These are phyloP conservation scores for Wickerhamomyces pijperi DNA, from an alignment of 805 yeast genomes.

Conservation along the genomic window DNA sequence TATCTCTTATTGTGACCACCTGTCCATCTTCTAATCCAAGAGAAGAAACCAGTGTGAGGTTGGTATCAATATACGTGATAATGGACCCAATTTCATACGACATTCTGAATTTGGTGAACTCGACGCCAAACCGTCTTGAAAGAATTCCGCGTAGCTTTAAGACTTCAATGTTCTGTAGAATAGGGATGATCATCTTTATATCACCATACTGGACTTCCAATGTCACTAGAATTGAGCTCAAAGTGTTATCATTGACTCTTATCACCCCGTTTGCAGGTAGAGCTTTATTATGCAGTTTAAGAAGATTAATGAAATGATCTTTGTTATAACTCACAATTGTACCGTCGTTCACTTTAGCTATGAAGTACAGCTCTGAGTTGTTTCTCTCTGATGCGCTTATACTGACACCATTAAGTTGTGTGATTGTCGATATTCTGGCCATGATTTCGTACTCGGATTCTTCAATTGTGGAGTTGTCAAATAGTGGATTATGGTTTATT, in stretches of 20 bases:
- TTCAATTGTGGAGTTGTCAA: constrained; percentile 11
- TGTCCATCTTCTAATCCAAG: constrained; percentile 13
- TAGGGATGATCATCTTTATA: constrained; percentile 3
- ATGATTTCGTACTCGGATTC: constrained; percentile 26
- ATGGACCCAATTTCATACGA: constrained; percentile 13
- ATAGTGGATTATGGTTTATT: constrained; percentile 43
- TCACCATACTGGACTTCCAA: constrained; percentile 2
- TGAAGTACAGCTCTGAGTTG: constrained; percentile 61
- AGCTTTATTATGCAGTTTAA: constrained; percentile 25
- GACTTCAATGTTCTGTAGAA: constrained; percentile 22
- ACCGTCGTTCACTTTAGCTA: constrained; percentile 31
- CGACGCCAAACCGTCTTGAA: constrained; percentile 13
- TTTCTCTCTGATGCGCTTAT: constrained; percentile 35
- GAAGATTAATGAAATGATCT: constrained; percentile 32
- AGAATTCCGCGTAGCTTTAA: constrained; percentile 25
- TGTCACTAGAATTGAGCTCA: constrained; percentile 1
- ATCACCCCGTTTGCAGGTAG: no score
- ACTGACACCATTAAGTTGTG: constrained; percentile 45
- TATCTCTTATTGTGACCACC: background rate
- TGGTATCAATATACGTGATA: constrained; percentile 15
- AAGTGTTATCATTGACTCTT: constrained; percentile 1
- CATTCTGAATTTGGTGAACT: constrained; percentile 17
- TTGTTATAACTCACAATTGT: constrained; percentile 17
- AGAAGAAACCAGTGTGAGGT: constrained; percentile 15
- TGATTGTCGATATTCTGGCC: constrained; percentile 31